These are phyloP conservation scores for Cydonia oblonga DNA, from an alignment of 331 rosid species.

Conservation along the genomic window DNA sequence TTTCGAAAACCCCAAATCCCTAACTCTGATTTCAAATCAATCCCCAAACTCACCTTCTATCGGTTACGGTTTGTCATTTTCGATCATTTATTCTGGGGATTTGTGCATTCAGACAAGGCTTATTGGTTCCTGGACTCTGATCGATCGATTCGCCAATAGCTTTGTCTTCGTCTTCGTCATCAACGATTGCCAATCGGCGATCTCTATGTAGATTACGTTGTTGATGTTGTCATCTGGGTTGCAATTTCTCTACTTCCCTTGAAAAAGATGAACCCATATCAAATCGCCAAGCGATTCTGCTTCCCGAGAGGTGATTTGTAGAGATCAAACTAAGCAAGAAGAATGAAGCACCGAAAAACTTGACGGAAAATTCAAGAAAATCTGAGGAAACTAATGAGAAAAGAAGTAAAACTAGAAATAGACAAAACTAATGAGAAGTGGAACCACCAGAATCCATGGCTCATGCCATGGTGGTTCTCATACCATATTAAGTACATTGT, in stretches of 20 bases:
- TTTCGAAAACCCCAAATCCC: conserved; percentile 1
- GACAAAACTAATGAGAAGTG: too few species aligned
- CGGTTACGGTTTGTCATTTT: neutral
- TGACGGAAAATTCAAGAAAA: too few species aligned
- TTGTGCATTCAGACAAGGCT: conserved; percentile 8
- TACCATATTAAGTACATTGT: too few species aligned
- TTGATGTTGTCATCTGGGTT: too few species aligned
- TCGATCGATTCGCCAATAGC: conserved; percentile 71
- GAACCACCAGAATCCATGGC: too few species aligned
- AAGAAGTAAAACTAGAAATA: too few species aligned
- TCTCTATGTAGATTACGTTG: too few species aligned
- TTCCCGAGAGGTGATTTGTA: conserved; percentile 8
- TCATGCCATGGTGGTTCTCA: too few species aligned
- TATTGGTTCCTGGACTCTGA: conserved; percentile 14
- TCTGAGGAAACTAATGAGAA: too few species aligned
- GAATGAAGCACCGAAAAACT: too few species aligned
- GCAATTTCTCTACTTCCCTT: too few species aligned
- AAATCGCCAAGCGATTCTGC: conserved; percentile 1
- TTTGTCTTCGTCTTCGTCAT: conserved; percentile 38
- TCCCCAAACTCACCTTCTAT: neutral
- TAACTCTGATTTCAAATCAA: neutral
- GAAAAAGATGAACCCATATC: neutral
- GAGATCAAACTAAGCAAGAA: conserved; percentile 18
- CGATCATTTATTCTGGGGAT: neutral
- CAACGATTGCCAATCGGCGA: conserved; percentile 25